These are phyloP conservation scores for Penicillium sp. DNA, from an alignment of 2,329 filamentous ascomycete species.

Conservation along the genomic window DNA sequence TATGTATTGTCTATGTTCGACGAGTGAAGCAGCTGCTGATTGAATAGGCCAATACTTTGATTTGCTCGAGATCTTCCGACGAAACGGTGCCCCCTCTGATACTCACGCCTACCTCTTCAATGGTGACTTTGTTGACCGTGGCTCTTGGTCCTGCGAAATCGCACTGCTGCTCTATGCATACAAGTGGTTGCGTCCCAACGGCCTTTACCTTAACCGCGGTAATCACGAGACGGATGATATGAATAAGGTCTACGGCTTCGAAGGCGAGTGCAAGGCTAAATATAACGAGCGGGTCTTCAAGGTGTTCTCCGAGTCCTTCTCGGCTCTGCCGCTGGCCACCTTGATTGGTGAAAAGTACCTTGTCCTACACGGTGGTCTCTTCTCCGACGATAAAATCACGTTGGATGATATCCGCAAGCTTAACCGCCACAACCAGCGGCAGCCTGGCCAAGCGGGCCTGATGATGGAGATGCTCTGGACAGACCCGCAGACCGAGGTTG, in stretches of 20 bases:
- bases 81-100: slow-evolving; percentile 80
- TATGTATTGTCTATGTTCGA: slow-evolving; percentile 36
- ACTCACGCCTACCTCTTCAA: slow-evolving; percentile 97
- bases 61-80: slow-evolving; percentile 89
- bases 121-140: slow-evolving; percentile 95
- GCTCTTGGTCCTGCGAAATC: slow-evolving; percentile 98
- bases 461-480: slow-evolving; percentile 99
- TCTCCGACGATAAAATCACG: slow-evolving; percentile 88
- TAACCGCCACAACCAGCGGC: slow-evolving; percentile 83
- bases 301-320: slow-evolving; percentile 97
- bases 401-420: slow-evolving; percentile 92
- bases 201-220: slow-evolving; percentile 93
- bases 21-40: slow-evolving; percentile 1
- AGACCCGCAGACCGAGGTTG: slow-evolving; percentile 81
- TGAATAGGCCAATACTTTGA: slow-evolving; percentile 90
- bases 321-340: slow-evolving; percentile 85
- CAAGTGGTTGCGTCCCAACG: slow-evolving; percentile 87
- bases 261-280: slow-evolving; percentile 97
- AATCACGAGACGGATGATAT: slow-evolving; percentile 99
- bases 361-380: slow-evolving; percentile 89
- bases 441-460: slow-evolving; percentile 86
- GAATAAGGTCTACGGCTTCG: slow-evolving; percentile 98
- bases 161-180: slow-evolving; percentile 90
- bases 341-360: slow-evolving; percentile 88
- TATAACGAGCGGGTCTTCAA: slow-evolving; percentile 97